phyloP scores from a whole-genome alignment of 345 rosid genomes.

The Corchorus olitorius region DNA sequence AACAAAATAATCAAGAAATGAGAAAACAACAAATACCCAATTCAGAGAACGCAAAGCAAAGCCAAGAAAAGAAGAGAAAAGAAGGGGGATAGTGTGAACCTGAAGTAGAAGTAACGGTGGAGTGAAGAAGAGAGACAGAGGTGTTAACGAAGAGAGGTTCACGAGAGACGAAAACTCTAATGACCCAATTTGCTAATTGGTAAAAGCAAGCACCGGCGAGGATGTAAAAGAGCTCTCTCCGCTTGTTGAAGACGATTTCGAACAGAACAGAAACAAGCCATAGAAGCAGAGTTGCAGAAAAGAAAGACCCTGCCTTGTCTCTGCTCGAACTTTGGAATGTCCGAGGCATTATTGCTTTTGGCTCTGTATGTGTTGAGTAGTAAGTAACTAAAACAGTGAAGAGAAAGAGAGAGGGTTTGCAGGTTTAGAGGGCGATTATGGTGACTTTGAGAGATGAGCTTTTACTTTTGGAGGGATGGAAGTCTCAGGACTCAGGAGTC shows the following conservation, averaged over 20 bases:
- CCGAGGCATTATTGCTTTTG: conserved; percentile 41
- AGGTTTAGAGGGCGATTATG: neutral
- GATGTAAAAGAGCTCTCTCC: conserved; percentile 54
- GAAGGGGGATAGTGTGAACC: conserved; percentile 35
- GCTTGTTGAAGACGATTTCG: conserved; percentile 65
- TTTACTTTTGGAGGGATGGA: neutral
- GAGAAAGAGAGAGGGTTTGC: neutral
- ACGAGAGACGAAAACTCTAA: conserved; percentile 62
- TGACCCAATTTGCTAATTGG: conserved; percentile 68
- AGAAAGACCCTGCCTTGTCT: conserved; percentile 56
- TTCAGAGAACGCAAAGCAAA: neutral
- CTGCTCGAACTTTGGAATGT: conserved; percentile 24
- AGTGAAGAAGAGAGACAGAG: conserved; percentile 87
- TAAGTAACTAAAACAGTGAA: neutral
- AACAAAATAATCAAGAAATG: neutral
- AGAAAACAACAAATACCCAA: conserved; percentile 5
- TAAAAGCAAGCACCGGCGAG: conserved; percentile 58
- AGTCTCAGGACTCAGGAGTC: neutral
- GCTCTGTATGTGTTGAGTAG: neutral
- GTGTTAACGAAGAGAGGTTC: conserved; percentile 89
- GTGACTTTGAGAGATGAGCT: neutral
- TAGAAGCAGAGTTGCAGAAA: conserved; percentile 80
- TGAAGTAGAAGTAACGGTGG: conserved; percentile 72
- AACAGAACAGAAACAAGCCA: conserved; percentile 81
- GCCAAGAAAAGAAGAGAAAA: neutral